Conservation (phyloP, 768 basidiomycete species). For the Lactarius trivialis region DNA sequence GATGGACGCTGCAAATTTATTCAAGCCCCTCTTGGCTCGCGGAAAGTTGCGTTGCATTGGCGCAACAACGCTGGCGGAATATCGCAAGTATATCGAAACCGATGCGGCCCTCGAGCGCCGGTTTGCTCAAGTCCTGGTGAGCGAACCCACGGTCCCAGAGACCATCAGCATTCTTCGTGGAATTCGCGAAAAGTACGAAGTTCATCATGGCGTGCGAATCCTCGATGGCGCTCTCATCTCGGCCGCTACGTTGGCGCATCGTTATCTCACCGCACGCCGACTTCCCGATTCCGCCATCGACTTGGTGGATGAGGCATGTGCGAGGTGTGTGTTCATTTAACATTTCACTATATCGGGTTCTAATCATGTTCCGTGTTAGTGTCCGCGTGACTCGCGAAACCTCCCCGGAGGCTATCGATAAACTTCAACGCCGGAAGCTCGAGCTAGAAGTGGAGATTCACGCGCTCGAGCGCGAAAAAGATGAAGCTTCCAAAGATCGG, state of each 20-base stretch:
- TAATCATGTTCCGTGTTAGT: conserved; percentile 33
- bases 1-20: conserved; percentile 90
- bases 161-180: conserved; percentile 93
- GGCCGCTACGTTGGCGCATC: conserved; percentile 87
- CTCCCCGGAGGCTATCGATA: conserved; percentile 88
- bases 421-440: conserved; percentile 79
- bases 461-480: conserved; percentile 89
- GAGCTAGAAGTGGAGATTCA: conserved; percentile 94
- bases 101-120: conserved; percentile 87
- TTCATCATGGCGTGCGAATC: conserved; percentile 87
- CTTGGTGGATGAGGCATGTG: conserved; percentile 87
- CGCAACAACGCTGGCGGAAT: conserved; percentile 89
- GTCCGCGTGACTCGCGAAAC: conserved; percentile 92
- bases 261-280: conserved; percentile 78
- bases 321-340: conserved; percentile 46
- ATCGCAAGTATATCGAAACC: conserved; percentile 88
- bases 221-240: conserved; percentile 81
- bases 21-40: conserved; percentile 87
- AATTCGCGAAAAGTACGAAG: conserved; percentile 84
- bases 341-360: not conserved
- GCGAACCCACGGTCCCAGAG: conserved; percentile 84
- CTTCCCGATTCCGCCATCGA: conserved; percentile 88
- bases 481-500: conserved; percentile 79
- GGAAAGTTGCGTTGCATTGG: conserved; percentile 77
- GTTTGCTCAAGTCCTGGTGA: conserved; percentile 89